A percentile compares a stretch with the other conserved stretches of the same genome.
These are phyloP conservation scores for Phoma herbarum DNA, from an alignment of 2,329 filamentous ascomycete species.

Conservation along the genomic window DNA sequence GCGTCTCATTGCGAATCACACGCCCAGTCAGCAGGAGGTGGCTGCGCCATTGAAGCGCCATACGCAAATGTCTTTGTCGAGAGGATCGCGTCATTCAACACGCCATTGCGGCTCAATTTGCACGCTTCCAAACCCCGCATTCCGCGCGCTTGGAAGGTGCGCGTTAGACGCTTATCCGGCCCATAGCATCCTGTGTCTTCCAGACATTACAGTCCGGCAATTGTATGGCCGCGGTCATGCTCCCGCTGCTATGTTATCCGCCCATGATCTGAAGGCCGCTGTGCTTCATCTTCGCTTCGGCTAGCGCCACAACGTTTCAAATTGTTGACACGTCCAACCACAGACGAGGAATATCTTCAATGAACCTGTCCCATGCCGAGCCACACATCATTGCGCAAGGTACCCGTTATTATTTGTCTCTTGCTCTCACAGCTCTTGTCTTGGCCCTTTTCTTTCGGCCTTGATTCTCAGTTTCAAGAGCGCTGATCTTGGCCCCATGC, in stretches of 20 bases:
- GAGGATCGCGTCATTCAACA: neutral
- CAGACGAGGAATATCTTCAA: neutral
- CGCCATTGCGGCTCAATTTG: neutral
- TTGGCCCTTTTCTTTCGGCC: constrained; percentile 28
- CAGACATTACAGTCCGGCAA: neutral
- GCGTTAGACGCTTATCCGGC: neutral
- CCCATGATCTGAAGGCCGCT: constrained; percentile 32
- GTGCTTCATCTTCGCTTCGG: constrained; percentile 34
- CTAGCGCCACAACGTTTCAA: constrained; percentile 43
- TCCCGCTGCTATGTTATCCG: neutral
- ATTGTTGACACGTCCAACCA: constrained; percentile 30
- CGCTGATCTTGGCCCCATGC: constrained; percentile 31
- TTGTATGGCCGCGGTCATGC: neutral
- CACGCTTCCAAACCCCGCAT: neutral
- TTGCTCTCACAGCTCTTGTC: constrained; percentile 21
- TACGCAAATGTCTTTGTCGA: neutral
- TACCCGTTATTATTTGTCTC: constrained; percentile 4
- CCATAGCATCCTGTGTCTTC: neutral
- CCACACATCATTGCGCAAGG: constrained; percentile 2
- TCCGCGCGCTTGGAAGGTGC: neutral
- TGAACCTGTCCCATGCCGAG: constrained; percentile 3
- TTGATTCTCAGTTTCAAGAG: constrained; percentile 31
- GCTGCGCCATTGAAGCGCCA: neutral
- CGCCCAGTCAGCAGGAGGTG: neutral
- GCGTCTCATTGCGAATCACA: neutral